Conservation (phyloP, 108 stramenopile species). For the Pseudonitzschia pungens region DNA sequence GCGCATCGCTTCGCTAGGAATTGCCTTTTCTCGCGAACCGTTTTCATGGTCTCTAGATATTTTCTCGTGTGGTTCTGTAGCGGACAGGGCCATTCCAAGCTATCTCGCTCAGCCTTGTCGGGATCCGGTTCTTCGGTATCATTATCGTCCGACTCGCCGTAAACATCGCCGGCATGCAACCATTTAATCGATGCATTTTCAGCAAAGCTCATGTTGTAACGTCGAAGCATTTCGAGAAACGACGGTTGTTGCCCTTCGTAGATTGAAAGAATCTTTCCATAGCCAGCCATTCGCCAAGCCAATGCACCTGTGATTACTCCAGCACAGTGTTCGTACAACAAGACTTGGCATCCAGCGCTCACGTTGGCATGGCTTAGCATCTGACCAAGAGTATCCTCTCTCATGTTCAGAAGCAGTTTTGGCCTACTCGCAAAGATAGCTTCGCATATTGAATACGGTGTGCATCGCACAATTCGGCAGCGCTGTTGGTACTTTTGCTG, state of each 20-base stretch:
- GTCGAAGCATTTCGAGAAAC: slow-evolving; percentile 58
- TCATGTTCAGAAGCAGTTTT: slow-evolving; percentile 62
- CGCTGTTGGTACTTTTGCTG: slow-evolving; percentile 80
- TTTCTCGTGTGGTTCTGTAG: slow-evolving; percentile 71
- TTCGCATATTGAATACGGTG: slow-evolving; percentile 59
- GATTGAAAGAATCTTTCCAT: slow-evolving; percentile 68
- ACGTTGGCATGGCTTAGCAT: slow-evolving; percentile 80
- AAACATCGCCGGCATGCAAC: slow-evolving; percentile 72
- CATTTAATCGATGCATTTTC: slow-evolving; percentile 65
- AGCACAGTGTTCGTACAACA: slow-evolving; percentile 68
- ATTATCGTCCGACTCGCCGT: slow-evolving; percentile 20
- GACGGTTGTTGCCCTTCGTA: slow-evolving; percentile 76
- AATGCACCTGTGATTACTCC: slow-evolving; percentile 75
- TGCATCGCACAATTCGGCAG: slow-evolving; percentile 77
- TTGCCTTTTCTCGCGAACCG: slow-evolving; percentile 38
- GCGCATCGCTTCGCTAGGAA: slow-evolving; percentile 76
- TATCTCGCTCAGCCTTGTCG: slow-evolving; percentile 58
- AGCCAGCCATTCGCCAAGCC: slow-evolving; percentile 84
- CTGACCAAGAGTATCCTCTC: slow-evolving; percentile 81
- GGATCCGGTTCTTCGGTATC: slow-evolving; percentile 51
- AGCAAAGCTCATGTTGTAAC: slow-evolving; percentile 70
- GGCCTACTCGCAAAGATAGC: slow-evolving; percentile 64
- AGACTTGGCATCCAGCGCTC: slow-evolving; percentile 72
- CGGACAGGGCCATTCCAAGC: slow-evolving; percentile 69
- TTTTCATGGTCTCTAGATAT: slow-evolving; percentile 55